These are phyloP conservation scores for Vitellaria paradoxa DNA, from an alignment of 179 eudicot species.

Conservation along the genomic window DNA sequence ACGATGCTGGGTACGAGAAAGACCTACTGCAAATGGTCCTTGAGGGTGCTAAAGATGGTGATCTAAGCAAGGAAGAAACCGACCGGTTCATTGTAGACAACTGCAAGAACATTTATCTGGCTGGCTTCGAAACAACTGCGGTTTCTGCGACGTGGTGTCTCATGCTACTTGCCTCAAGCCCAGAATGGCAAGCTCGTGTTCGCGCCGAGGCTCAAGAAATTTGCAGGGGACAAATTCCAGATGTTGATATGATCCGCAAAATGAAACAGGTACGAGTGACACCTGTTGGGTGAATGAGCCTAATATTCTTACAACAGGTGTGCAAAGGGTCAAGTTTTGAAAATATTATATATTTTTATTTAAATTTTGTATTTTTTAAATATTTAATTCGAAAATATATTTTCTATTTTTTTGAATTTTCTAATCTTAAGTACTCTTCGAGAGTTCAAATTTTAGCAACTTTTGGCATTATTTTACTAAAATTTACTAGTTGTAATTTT, in stretches of 20 bases:
- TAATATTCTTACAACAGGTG: too few species aligned
- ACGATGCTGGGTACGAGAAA: constrained; percentile 15
- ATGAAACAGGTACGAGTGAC: constrained; percentile 29
- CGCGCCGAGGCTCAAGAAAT: constrained; percentile 30
- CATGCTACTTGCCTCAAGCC: constrained; percentile 32
- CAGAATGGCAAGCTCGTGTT: constrained; percentile 40
- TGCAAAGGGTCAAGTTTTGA: too few species aligned
- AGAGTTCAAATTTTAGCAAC: too few species aligned
- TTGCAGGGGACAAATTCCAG: constrained; percentile 13
- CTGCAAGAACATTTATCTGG: constrained; percentile 45
- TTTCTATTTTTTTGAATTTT: too few species aligned
- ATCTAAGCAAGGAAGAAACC: neutral
- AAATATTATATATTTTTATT: too few species aligned
- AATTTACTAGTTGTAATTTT: too few species aligned
- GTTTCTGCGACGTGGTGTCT: constrained; percentile 32
- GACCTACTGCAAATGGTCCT: constrained; percentile 34
- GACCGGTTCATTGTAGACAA: constrained; percentile 38
- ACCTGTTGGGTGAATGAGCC: too few species aligned
- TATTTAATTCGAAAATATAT: too few species aligned
- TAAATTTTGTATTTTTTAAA: too few species aligned
- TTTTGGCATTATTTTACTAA: too few species aligned
- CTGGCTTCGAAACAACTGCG: constrained; percentile 44
- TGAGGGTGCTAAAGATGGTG: constrained; percentile 25
- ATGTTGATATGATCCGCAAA: constrained; percentile 17
- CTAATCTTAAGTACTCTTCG: too few species aligned